phyloP scores from a whole-genome alignment of 2,329 filamentous ascomycete species.

The Fusarium chlamydosporum region DNA sequence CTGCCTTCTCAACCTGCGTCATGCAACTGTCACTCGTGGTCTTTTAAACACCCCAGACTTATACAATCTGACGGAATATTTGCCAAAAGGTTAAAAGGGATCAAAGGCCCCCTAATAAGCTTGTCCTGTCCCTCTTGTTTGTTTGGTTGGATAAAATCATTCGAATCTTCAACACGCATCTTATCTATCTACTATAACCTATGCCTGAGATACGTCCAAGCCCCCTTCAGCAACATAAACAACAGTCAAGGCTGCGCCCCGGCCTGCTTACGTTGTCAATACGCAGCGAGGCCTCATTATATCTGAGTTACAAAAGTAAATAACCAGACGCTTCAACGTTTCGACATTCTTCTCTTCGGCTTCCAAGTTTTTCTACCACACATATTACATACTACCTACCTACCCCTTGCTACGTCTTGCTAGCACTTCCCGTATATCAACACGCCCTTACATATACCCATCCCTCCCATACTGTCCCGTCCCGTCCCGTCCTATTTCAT shows the following conservation, averaged over 20 bases:
- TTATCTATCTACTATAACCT: slow-evolving; percentile 3
- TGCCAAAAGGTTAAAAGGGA: slow-evolving; percentile 38
- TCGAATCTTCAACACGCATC: slow-evolving; percentile 11
- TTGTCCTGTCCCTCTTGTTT: slow-evolving; percentile 17
- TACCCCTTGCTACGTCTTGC: slow-evolving; percentile 9
- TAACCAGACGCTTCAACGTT: slow-evolving; percentile 33
- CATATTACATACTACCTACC: slow-evolving; percentile 1
- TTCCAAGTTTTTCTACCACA: slow-evolving; percentile 11
- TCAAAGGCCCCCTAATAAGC: slow-evolving; percentile 19
- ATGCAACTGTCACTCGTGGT: slow-evolving; percentile 40
- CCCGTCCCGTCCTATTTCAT: neutral
- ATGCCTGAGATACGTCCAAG: slow-evolving; percentile 44
- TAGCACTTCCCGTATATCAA: slow-evolving; percentile 8
- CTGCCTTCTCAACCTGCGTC: slow-evolving; percentile 34
- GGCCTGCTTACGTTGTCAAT: slow-evolving; percentile 44
- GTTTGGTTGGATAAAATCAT: slow-evolving; percentile 39
- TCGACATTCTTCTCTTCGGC: slow-evolving; percentile 26
- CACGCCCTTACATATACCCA: slow-evolving; percentile 11
- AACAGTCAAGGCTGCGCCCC: slow-evolving; percentile 37
- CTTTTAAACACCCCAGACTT: slow-evolving; percentile 14
- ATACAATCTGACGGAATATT: slow-evolving; percentile 33
- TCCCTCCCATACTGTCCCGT: slow-evolving; percentile 1
- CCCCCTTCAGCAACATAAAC: slow-evolving; percentile 35
- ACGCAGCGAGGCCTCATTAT: slow-evolving; percentile 42
- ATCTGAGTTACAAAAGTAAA: slow-evolving; percentile 40